Percentiles rank a stretch among this genome's conserved stretches.
Conservation (phyloP, 306 rosid species). For the Vachellia collinsii region DNA sequence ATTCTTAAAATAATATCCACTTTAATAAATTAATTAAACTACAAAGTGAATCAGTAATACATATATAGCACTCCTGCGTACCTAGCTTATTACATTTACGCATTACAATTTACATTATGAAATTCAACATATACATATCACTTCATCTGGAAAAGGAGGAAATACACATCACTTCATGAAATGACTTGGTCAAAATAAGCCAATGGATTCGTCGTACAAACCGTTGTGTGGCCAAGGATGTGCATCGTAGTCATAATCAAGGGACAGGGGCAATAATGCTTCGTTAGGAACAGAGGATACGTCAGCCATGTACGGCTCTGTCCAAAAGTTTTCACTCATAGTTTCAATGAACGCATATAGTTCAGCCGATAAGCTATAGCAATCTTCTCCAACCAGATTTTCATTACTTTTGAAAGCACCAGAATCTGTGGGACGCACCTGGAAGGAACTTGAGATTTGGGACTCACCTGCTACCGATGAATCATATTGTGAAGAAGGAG, state of each 20-base stretch:
- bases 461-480: neutral
- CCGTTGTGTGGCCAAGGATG: neutral
- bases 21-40: too few species aligned
- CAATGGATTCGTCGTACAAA: neutral
- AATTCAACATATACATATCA: too few species aligned
- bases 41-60: too few species aligned
- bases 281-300: neutral
- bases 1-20: too few species aligned
- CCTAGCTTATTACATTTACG: too few species aligned
- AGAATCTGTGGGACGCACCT: neutral
- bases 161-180: too few species aligned
- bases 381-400: neutral
- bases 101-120: too few species aligned
- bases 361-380: neutral
- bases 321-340: neutral
- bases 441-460: neutral
- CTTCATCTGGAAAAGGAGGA: too few species aligned
- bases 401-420: neutral
- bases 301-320: neutral
- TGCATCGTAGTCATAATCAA: neutral
- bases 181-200: neutral
- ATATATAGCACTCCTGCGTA: too few species aligned
- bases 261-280: neutral
- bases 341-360: neutral
- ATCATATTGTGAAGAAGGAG: neutral